Conservation (phyloP, 2,329 filamentous ascomycete species). For the Samsoniella hepiali region DNA sequence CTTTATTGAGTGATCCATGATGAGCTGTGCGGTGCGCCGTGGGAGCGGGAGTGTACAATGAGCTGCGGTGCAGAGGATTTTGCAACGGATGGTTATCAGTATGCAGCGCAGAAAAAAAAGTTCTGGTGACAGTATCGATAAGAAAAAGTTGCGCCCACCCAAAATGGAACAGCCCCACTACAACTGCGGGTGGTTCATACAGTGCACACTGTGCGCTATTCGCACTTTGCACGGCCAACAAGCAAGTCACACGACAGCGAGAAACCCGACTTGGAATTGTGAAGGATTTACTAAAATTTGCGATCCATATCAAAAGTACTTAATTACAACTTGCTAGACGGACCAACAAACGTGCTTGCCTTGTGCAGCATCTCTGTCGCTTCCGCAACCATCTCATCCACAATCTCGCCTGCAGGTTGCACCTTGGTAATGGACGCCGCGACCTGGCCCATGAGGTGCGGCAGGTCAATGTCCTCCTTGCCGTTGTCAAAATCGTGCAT, state of each 20-base stretch:
- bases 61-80: constrained; percentile 5
- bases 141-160: constrained; percentile 11
- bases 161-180: neutral
- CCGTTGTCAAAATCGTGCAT: constrained; percentile 79
- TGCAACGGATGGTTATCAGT: neutral
- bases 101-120: constrained; percentile 19
- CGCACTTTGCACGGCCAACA: constrained; percentile 21
- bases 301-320: neutral
- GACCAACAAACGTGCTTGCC: constrained; percentile 57
- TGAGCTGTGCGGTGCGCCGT: constrained; percentile 13
- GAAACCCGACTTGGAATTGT: neutral
- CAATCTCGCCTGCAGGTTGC: constrained; percentile 77
- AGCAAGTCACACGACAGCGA: neutral
- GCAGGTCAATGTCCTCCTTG: constrained; percentile 67
- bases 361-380: constrained; percentile 63
- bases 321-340: constrained; percentile 41
- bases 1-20: constrained; percentile 37
- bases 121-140: constrained; percentile 16
- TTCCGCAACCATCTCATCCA: constrained; percentile 84
- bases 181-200: neutral
- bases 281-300: neutral
- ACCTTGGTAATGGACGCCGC: constrained; percentile 73
- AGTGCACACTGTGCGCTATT: neutral
- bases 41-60: neutral
- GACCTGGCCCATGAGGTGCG: constrained; percentile 93